A percentile compares a stretch with the other conserved stretches of the same genome.
These are phyloP conservation scores for Teratosphaeria pseudoeucalypti DNA, from an alignment of 2,329 filamentous ascomycete species.

Conservation along the genomic window DNA sequence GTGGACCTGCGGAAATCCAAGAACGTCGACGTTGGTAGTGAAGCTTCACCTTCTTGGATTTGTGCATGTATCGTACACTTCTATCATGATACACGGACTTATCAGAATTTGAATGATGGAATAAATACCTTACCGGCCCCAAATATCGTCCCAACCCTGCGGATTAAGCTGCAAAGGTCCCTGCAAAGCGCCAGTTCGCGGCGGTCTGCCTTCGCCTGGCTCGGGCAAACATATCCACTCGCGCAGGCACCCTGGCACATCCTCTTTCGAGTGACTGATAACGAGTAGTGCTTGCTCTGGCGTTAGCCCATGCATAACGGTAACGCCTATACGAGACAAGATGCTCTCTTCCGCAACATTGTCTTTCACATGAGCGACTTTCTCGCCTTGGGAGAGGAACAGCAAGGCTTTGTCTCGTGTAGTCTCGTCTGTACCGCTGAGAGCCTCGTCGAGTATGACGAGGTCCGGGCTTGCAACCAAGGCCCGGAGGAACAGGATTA, in stretches of 20 bases:
- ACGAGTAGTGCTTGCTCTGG: conserved; percentile 74
- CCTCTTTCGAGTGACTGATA: conserved; percentile 82
- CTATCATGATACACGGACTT: neutral
- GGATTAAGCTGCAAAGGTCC: conserved; percentile 24
- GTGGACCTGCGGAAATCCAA: no score
- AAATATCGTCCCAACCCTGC: conserved; percentile 23
- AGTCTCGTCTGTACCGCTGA: conserved; percentile 40
- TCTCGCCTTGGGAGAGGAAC: conserved; percentile 53
- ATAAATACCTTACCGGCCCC: conserved; percentile 7
- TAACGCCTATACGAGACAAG: conserved; percentile 32
- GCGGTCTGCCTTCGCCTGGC: conserved; percentile 50
- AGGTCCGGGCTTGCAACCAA: conserved; percentile 37
- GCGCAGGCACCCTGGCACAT: conserved; percentile 72
- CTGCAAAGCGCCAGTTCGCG: conserved; percentile 53
- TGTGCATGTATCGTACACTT: neutral
- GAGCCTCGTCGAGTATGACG: conserved; percentile 42
- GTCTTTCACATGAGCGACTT: conserved; percentile 4
- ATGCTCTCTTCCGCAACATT: conserved; percentile 14
- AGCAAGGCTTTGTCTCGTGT: conserved; percentile 79
- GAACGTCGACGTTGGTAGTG: no score
- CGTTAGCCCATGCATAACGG: conserved; percentile 52
- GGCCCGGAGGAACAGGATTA: conserved; percentile 64
- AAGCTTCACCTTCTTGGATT: no score
- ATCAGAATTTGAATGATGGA: no score
- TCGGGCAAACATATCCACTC: conserved; percentile 83